Conservation (phyloP, 2,329 filamentous ascomycete genomes). For the Monosporascus sp. region DNA sequence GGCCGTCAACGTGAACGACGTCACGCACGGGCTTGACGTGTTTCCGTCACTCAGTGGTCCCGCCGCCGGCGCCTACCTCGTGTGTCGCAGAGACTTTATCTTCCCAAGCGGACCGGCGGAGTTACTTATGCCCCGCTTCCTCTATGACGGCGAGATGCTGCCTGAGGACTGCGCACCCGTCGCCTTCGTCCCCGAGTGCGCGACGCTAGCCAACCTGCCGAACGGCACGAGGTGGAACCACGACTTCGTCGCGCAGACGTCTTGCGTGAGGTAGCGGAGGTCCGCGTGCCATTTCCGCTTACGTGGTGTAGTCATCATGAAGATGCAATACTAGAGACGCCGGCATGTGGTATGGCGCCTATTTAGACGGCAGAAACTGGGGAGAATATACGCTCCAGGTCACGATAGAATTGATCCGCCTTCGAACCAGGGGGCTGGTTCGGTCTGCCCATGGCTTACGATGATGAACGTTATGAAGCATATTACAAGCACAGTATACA, state of each 20-base stretch:
- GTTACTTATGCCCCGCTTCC: background rate
- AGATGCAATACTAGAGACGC: no score
- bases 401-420: no score
- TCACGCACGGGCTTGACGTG: background rate
- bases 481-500: no score
- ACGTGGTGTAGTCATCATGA: no score
- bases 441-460: no score
- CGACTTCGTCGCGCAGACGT: background rate
- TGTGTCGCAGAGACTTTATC: background rate
- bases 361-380: no score
- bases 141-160: background rate
- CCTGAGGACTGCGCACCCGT: background rate
- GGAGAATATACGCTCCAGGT: no score
- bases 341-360: no score
- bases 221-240: conserved; percentile 1
- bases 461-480: no score
- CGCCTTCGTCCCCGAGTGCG: conserved; percentile 1
- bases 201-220: background rate
- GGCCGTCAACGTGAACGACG: background rate
- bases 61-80: background rate
- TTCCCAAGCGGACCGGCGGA: background rate
- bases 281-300: no score
- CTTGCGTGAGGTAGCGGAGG: background rate
- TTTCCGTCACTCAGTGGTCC: background rate
- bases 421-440: no score